These are phyloP conservation scores for Bryoerythrophyllum caledonicum DNA, from an alignment of 225 moss, liverwort and hornwort genomes.

Conservation along the genomic window DNA sequence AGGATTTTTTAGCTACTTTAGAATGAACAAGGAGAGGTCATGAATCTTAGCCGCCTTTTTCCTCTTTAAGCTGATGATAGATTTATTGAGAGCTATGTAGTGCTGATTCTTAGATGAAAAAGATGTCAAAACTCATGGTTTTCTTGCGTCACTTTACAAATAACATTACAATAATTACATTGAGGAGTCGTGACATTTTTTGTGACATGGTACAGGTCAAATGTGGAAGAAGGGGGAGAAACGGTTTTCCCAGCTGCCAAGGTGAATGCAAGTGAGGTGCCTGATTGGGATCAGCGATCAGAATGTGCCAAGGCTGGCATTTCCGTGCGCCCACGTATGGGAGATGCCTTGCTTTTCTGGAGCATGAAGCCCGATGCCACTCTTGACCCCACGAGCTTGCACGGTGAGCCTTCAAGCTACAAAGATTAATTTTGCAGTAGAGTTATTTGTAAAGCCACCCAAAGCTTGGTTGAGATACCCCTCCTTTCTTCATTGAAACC, in stretches of 20 bases:
- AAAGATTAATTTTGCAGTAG: background rate
- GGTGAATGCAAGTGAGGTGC: constrained; percentile 64
- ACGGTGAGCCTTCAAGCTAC: constrained; percentile 55
- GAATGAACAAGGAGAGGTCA: too few relatives aligned
- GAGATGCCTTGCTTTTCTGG: constrained; percentile 96
- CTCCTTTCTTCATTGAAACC: too few relatives aligned
- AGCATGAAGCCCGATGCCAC: constrained; percentile 88
- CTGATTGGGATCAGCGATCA: constrained; percentile 83
- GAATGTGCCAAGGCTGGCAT: constrained; percentile 86
- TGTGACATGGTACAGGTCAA: constrained; percentile 61
- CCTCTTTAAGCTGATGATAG: too few relatives aligned
- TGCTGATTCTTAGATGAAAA: too few relatives aligned
- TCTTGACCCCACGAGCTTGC: constrained; percentile 83
- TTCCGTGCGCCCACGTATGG: constrained; percentile 90
- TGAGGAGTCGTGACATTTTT: constrained; percentile 4
- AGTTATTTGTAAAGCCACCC: too few relatives aligned
- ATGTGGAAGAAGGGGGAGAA: constrained; percentile 95
- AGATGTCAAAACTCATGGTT: too few relatives aligned
- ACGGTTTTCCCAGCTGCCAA: constrained; percentile 93
- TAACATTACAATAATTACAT: background rate
- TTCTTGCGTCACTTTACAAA: too few relatives aligned
- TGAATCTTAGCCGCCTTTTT: too few relatives aligned
- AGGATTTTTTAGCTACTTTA: too few relatives aligned
- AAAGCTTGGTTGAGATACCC: too few relatives aligned
- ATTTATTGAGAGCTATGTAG: too few relatives aligned